These are phyloP conservation scores for Artemisia annua DNA, from an alignment of 129 eudicot species.

Conservation along the genomic window DNA sequence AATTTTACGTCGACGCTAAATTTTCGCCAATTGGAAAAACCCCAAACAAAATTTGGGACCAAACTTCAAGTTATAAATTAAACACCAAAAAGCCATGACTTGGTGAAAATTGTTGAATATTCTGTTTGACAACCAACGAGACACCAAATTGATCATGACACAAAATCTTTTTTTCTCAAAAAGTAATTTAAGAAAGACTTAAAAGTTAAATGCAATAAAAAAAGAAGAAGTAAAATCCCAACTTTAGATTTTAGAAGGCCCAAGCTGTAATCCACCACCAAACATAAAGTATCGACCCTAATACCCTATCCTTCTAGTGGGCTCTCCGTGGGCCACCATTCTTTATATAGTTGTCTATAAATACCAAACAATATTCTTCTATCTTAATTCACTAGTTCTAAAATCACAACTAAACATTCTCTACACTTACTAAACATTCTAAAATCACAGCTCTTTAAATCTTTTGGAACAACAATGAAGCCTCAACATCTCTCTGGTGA, in stretches of 20 bases:
- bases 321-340: slow-evolving; percentile 21
- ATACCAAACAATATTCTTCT: slow-evolving; percentile 18
- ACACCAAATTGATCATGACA: neutral
- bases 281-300: slow-evolving; percentile 31
- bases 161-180: neutral
- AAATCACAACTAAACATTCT: no score
- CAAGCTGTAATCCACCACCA: slow-evolving; percentile 30
- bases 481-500: slow-evolving; percentile 57
- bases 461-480: slow-evolving; percentile 42
- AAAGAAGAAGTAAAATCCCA: slow-evolving; percentile 14
- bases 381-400: slow-evolving; percentile 18
- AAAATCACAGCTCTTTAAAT: slow-evolving; percentile 8
- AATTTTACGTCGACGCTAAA: no score
- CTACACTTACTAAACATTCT: neutral
- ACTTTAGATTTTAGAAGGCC: slow-evolving; percentile 21
- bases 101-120: no score
- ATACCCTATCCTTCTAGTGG: slow-evolving; percentile 33
- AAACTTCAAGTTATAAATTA: no score
- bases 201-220: slow-evolving; percentile 5
- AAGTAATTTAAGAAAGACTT: neutral
- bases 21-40: no score
- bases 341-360: slow-evolving; percentile 17
- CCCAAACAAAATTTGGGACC: no score
- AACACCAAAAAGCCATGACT: no score
- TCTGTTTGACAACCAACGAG: no score